A percentile compares a stretch with the other conserved stretches of the same genome.
phyloP scores from a whole-genome alignment of 2,329 filamentous ascomycete species.

The Juglanconis sp. region DNA sequence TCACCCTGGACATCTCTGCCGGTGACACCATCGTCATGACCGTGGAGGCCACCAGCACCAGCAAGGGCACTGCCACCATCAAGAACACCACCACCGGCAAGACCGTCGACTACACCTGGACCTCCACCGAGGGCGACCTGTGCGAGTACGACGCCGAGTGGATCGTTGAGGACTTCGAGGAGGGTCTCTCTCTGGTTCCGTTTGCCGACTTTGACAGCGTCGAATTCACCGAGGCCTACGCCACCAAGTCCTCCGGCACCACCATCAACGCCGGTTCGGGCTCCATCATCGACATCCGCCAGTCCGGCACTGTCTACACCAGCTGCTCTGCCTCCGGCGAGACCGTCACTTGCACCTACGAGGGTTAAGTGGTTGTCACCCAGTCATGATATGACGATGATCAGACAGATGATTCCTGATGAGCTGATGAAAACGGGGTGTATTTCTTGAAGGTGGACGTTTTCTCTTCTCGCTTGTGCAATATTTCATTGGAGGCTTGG shows the following conservation, averaged over 20 bases:
- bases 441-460: background rate
- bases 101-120: slow-evolving; percentile 49
- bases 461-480: background rate
- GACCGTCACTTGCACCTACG: slow-evolving; percentile 38
- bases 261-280: slow-evolving; percentile 36
- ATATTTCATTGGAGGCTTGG: background rate
- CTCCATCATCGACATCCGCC: slow-evolving; percentile 66
- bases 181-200: slow-evolving; percentile 34
- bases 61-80: slow-evolving; percentile 40
- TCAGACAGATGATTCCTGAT: background rate
- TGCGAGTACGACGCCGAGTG: slow-evolving; percentile 58
- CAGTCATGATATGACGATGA: background rate
- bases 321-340: slow-evolving; percentile 18
- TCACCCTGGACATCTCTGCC: slow-evolving; percentile 19
- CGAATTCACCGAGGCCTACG: slow-evolving; percentile 38
- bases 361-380: slow-evolving; percentile 1
- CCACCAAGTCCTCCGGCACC: slow-evolving; percentile 26
- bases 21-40: slow-evolving; percentile 25
- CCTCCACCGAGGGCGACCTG: slow-evolving; percentile 54
- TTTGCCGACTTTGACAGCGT: slow-evolving; percentile 46
- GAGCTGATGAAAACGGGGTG: background rate
- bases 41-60: slow-evolving; percentile 35
- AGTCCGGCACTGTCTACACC: slow-evolving; percentile 60
- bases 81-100: slow-evolving; percentile 48
- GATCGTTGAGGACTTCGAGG: slow-evolving; percentile 56